These are phyloP conservation scores for Phytophthora parvispora DNA, from an alignment of 352 stramenopile genomes.

Conservation along the genomic window DNA sequence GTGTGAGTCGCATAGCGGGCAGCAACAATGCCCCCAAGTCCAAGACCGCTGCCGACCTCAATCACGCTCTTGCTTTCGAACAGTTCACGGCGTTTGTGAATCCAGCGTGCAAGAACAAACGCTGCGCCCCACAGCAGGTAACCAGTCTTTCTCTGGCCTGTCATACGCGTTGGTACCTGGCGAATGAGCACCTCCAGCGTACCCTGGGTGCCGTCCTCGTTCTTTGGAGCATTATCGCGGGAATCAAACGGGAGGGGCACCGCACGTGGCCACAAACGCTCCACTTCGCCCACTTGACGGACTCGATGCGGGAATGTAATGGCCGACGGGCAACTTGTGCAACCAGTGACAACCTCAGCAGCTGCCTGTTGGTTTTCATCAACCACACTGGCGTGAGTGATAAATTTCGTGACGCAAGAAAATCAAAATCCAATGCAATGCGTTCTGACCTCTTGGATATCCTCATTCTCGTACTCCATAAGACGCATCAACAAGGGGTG, in stretches of 20 bases:
- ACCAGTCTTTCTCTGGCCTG: conserved; percentile 86
- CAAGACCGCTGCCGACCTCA: conserved; percentile 87
- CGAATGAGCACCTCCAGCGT: conserved; percentile 76
- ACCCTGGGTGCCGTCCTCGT: conserved; percentile 25
- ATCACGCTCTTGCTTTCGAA: conserved; percentile 80
- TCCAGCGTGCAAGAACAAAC: conserved; percentile 84
- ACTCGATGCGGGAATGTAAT: conserved; percentile 78
- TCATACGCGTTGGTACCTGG: conserved; percentile 87
- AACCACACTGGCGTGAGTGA: not conserved
- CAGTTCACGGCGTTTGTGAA: conserved; percentile 81
- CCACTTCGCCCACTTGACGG: conserved; percentile 68
- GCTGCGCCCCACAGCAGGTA: conserved; percentile 88
- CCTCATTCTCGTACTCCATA: conserved; percentile 83
- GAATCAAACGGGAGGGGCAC: conserved; percentile 71
- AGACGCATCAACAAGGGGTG: conserved; percentile 77
- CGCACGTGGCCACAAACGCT: conserved; percentile 59
- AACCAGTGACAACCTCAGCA: conserved; percentile 73
- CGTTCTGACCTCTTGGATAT: conserved; percentile 71
- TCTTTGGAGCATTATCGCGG: conserved; percentile 49
- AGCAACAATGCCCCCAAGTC: conserved; percentile 82
- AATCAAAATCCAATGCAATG: not conserved
- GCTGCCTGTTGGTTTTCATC: conserved; percentile 50
- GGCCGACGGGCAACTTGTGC: conserved; percentile 65
- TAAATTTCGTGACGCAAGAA: not conserved
- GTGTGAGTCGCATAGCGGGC: conserved; percentile 70